A percentile compares a stretch with the other conserved stretches of the same genome.
These are phyloP conservation scores for Rhipidocladum racemiflorum DNA, from an alignment of 176 grass and related monocot species.

Conservation along the genomic window DNA sequence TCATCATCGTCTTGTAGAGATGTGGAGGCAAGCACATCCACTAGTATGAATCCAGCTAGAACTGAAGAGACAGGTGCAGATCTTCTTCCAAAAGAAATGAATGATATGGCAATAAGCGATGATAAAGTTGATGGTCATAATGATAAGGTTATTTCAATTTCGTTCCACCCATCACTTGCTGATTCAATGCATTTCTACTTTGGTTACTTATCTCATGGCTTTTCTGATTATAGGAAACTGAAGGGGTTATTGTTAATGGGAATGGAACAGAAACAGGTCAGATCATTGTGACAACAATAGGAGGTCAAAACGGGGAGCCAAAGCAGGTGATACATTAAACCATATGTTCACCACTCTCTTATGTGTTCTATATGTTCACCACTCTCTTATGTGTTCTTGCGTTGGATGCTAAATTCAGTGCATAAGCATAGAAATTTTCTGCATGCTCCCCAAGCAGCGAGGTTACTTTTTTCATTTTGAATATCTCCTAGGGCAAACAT, in stretches of 20 bases:
- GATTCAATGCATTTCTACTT: slow-evolving; percentile 19
- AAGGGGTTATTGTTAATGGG: slow-evolving; percentile 57
- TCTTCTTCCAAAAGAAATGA: slow-evolving; percentile 87
- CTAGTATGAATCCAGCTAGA: slow-evolving; percentile 44
- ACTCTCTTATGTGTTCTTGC: background rate
- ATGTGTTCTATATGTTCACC: too few species aligned
- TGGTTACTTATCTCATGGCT: slow-evolving; percentile 5
- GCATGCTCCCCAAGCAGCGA: background rate
- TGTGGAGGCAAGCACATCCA: slow-evolving; percentile 79
- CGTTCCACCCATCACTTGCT: background rate
- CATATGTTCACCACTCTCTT: background rate
- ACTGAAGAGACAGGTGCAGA: slow-evolving; percentile 59
- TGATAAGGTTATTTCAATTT: slow-evolving; percentile 68
- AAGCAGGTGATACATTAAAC: slow-evolving; percentile 64
- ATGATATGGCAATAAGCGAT: slow-evolving; percentile 86
- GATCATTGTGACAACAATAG: slow-evolving; percentile 87
- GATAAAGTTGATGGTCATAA: slow-evolving; percentile 58
- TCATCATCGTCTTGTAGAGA: slow-evolving; percentile 46
- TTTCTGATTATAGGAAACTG: slow-evolving; percentile 51
- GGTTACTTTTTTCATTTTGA: background rate
- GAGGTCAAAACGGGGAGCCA: slow-evolving; percentile 84
- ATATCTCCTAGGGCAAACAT: background rate
- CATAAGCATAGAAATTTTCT: background rate
- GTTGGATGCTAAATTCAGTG: background rate
- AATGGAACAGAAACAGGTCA: slow-evolving; percentile 83